phyloP scores from a whole-genome alignment of 2,329 filamentous ascomycete genomes.

The Ceratocystis variospora region DNA sequence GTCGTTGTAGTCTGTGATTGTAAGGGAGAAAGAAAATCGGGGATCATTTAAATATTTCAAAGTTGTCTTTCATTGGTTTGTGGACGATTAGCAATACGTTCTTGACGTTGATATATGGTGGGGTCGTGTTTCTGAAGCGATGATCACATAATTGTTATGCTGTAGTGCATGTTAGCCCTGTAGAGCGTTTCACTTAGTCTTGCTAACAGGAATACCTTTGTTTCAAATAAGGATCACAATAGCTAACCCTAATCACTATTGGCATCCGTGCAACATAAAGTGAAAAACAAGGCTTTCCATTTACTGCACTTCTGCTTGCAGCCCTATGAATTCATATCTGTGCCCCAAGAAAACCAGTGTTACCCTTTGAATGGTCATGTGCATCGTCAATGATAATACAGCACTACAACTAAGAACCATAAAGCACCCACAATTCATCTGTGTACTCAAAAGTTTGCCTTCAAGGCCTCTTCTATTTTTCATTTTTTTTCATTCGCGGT shows the following conservation, averaged over 20 bases:
- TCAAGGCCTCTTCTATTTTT: constrained; percentile 10
- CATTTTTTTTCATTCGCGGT: constrained; percentile 11
- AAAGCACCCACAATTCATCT: neutral
- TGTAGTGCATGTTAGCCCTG: neutral
- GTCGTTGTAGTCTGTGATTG: neutral
- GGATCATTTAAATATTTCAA: neutral
- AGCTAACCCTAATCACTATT: neutral
- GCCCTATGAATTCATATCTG: no score
- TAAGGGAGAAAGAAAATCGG: neutral
- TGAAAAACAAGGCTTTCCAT: no score
- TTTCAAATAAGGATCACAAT: neutral
- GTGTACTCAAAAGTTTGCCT: constrained; percentile 8
- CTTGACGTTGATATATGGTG: neutral
- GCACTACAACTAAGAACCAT: neutral
- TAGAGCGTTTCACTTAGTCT: neutral
- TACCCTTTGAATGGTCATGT: neutral
- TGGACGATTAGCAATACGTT: neutral
- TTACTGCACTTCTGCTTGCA: no score
- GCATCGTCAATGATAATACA: neutral
- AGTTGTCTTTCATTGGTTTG: neutral
- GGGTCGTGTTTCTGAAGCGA: neutral
- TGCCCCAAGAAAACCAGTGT: no score
- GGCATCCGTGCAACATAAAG: no score
- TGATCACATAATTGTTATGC: neutral
- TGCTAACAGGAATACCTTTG: neutral